Conservation (phyloP, 2,329 filamentous ascomycete genomes). For the Niveomyces coronatus region DNA sequence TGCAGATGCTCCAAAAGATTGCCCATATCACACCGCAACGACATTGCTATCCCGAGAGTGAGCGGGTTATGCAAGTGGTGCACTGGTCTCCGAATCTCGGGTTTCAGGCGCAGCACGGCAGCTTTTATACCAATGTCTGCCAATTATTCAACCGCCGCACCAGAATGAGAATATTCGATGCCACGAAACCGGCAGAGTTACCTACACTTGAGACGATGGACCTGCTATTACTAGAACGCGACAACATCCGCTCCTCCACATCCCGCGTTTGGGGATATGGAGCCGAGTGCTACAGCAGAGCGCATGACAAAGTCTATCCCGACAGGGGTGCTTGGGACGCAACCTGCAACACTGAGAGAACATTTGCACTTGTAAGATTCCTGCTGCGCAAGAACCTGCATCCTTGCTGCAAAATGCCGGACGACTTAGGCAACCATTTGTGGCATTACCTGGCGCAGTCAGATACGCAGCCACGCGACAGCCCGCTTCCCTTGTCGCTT, state of each 20-base stretch:
- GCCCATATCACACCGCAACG: neutral
- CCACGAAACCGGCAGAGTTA: neutral
- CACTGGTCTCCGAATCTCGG: neutral
- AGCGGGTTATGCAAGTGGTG: neutral
- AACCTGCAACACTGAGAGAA: neutral
- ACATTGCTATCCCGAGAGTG: neutral
- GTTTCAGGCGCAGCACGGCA: neutral
- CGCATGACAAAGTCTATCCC: neutral
- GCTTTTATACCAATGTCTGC: neutral
- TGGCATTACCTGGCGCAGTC: too few relatives aligned
- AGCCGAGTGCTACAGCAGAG: neutral
- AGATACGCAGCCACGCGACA: too few relatives aligned
- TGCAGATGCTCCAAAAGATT: neutral
- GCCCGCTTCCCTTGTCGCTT: too few relatives aligned
- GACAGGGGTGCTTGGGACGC: neutral
- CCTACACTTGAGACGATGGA: neutral
- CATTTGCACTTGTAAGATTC: too few relatives aligned
- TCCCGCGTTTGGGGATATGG: neutral
- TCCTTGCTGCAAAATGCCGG: too few relatives aligned
- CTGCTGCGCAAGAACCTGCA: too few relatives aligned
- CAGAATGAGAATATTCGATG: neutral
- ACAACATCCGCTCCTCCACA: neutral
- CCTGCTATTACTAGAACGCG: neutral
- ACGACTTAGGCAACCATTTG: too few relatives aligned
- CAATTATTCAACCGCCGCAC: neutral